Base-by-base conservation (phyloP, 495 filamentous ascomycete genomes). In the Achaetomiella virescens region DNA sequence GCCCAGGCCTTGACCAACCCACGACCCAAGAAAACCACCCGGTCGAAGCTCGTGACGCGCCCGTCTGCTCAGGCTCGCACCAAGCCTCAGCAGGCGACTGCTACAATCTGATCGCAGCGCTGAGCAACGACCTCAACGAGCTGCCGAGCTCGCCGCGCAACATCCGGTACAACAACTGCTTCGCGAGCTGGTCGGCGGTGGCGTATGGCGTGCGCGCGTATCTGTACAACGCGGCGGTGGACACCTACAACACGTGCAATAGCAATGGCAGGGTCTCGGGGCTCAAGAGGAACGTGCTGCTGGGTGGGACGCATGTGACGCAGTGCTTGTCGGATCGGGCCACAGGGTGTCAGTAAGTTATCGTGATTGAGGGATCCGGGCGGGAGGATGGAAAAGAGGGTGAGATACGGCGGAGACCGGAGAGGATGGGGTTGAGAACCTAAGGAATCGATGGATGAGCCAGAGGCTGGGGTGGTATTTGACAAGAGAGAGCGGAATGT, bases 101-200 rank as follows among this genome's bases (percentile, higher is more conserved):
- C 27, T 31, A 31, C 27, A 31, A 31, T 9, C 27, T 31, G 20
- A 20, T 43, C 41, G 0, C 41, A 11, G 41, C 41, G 17, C 41
- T 43, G 7, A 43, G 41, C 41, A 43, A 43, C 41, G 41, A 43
- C 41, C 41, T 43, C 41, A 43, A 43, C 41, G 41, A 43, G 41
- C 14, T 43, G 18, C 41, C 41, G 5, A 12, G 22, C 1, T 21
- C 17, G 41, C 41, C 41, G 41, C 41, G 41, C 27, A 45, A 45
- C 42, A 45, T 45, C 22, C 42, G 42, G 21, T 45, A 45, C 42
- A 45, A 25, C 42, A 45, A 45, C 22, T 45, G 42, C 42, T 45
- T 25, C 14, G 20, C 10, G 20, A 45, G 42, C 42, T 45, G 42
- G 42, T 45, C 42, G 21, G n/a, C 14, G 21, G 9, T 9, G 42